Base-by-base conservation (phyloP, 306 rosid species). In the Ammopiptanthus mongolicus region DNA sequence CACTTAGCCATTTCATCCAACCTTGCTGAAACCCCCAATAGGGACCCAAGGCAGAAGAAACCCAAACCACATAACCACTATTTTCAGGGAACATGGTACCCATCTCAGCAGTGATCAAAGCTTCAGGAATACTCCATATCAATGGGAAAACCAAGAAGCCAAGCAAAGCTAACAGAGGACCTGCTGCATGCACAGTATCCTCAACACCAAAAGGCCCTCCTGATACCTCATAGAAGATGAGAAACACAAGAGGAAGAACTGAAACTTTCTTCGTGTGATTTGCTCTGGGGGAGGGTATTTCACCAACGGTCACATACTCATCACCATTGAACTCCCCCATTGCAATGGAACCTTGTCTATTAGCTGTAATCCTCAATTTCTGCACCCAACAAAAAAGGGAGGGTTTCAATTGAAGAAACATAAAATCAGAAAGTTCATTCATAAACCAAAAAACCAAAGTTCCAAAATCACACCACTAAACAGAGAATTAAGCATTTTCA, bases 1-100 rank as follows among this genome's bases (percentile, higher is more conserved):
- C 98, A 86, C 98, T 87, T 2, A 91, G 76, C 98, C 98, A 94
- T 82, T 94, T 94, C 97, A 94, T 74, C 98, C 98, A 94, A 69
- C 98, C 98, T 71, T 88, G 98, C 71, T 91, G 97, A 75, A 93
- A 93, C 51, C 97, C 98, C 97, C 95, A 94, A 75, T 48, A 94
- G 2, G 96, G 97, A 78, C 96, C 97, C 75, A 94, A 73, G 3
- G 98, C 97, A 8, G 98, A 46, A 2, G 98, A 88, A 70, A 91
- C 97, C 97, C 97, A 94, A 65, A 90, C 91, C 55, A 91, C 98
- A 73, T 91, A 94, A 52, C 98, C 97, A 37, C 97, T 84, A 64
- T 90, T 91, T 78, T 91, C 97, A 2, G 98, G 97, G 78, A 94
- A 94, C 97, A 94, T 94, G 51, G 98, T 91, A 10, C 96, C 96